Evolutionary conservation across 208 protist genomes (phyloP).

Genomic region (Leptomonas seymouri): DNA sequence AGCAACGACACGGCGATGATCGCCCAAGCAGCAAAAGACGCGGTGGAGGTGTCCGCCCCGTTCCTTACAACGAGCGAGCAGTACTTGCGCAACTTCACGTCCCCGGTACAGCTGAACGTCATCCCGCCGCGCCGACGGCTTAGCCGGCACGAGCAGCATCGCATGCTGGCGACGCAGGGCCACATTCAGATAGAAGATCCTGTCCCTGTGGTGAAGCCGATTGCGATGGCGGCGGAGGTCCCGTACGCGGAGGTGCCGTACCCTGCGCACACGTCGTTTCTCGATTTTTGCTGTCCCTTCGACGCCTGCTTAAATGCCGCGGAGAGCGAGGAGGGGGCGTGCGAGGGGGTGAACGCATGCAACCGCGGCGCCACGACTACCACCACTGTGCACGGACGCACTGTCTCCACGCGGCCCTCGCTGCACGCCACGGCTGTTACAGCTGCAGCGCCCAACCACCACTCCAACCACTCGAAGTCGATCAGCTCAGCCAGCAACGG

Average conservation of each 20-base stretch:
- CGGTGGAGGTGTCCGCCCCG: slow-evolving; percentile 41
- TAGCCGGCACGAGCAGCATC: slow-evolving; percentile 82
- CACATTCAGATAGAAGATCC: slow-evolving; percentile 38
- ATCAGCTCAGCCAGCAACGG: background rate
- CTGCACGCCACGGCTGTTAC: slow-evolving; percentile 14
- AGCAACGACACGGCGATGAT: slow-evolving; percentile 63
- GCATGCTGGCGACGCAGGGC: slow-evolving; percentile 54
- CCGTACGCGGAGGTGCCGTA: slow-evolving; percentile 39
- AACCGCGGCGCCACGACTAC: background rate
- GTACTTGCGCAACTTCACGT: slow-evolving; percentile 76
- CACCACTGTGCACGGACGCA: slow-evolving; percentile 23
- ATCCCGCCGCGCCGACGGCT: slow-evolving; percentile 49
- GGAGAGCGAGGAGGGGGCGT: background rate
- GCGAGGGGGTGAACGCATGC: background rate
- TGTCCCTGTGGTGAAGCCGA: slow-evolving; percentile 52
- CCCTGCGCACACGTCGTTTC: slow-evolving; percentile 14
- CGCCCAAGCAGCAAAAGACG: slow-evolving; percentile 49
- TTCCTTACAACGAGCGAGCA: slow-evolving; percentile 69
- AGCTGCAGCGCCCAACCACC: no score
- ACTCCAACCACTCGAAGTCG: background rate
- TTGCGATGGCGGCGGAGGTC: slow-evolving; percentile 40
- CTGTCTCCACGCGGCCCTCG: slow-evolving; percentile 18
- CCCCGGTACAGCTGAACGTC: slow-evolving; percentile 82
- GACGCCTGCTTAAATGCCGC: background rate
- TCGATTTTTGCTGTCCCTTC: slow-evolving; percentile 36